Evolutionary conservation across 2,329 filamentous ascomycete genomes (phyloP).

Genomic region (Colletotrichum melonis): DNA sequence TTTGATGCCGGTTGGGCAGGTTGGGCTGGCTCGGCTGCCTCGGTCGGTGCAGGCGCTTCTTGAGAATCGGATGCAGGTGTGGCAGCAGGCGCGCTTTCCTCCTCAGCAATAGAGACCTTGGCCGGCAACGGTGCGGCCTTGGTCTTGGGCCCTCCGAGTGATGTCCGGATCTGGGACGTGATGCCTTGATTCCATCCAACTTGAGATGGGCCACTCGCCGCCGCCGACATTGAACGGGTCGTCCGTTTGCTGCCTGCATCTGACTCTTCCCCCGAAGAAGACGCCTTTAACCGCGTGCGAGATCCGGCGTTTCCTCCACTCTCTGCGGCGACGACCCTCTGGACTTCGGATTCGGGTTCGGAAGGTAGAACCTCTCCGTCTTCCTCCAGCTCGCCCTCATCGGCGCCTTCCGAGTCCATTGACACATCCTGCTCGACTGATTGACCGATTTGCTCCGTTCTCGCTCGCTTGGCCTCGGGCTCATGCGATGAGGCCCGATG

Average conservation of each 20-base stretch:
- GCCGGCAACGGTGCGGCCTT: not conserved
- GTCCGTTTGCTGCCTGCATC: constrained; percentile 13
- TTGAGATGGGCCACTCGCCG: constrained; percentile 1
- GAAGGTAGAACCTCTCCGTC: constrained; percentile 14
- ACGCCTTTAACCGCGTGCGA: not conserved
- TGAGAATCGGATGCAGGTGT: not conserved
- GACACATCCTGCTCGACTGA: not conserved
- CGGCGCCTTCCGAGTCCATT: constrained; percentile 34
- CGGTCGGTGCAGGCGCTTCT: not conserved
- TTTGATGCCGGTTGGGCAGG: not conserved
- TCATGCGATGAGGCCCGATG: constrained; percentile 17
- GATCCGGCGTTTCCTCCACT: not conserved
- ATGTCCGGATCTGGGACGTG: constrained; percentile 32
- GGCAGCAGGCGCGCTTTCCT: constrained; percentile 7
- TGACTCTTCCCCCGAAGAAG: not conserved
- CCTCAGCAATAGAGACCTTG: not conserved
- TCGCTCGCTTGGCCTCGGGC: constrained; percentile 39
- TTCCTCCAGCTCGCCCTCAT: constrained; percentile 49
- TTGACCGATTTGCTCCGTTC: not conserved
- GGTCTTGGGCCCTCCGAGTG: constrained; percentile 13
- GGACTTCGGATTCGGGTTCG: constrained; percentile 1
- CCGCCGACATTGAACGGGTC: constrained; percentile 20
- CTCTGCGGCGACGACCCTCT: not conserved
- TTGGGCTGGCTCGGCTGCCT: not conserved
- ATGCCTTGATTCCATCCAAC: constrained; percentile 34